phyloP scores from a whole-genome alignment of 2,329 filamentous ascomycete species.

The Chrysoporthe deuterocubensis region DNA sequence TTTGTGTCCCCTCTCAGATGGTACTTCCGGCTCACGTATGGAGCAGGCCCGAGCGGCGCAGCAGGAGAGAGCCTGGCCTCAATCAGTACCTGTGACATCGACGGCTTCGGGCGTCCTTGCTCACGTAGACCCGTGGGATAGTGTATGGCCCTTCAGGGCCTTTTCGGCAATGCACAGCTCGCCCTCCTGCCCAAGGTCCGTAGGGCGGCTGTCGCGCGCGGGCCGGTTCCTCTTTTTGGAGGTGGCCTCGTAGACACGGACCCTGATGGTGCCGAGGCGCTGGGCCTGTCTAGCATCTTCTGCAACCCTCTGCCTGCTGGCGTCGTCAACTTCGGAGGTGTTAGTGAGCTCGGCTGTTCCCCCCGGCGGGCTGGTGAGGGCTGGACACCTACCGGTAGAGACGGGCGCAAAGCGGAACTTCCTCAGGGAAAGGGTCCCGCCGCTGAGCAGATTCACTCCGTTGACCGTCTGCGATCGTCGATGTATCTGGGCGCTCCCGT shows the following conservation, averaged over 20 bases:
- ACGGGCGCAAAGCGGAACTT: background rate
- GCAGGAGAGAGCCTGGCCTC: background rate
- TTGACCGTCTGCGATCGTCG: background rate
- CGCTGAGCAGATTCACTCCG: background rate
- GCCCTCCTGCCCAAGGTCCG: background rate
- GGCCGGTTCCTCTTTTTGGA: background rate
- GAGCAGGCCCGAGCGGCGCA: background rate
- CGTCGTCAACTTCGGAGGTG: background rate
- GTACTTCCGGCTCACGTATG: background rate
- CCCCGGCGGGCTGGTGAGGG: background rate
- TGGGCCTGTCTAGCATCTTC: background rate
- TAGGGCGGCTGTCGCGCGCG: background rate
- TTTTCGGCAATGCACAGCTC: background rate
- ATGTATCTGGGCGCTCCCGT: background rate
- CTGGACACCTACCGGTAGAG: background rate
- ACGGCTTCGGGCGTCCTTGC: background rate
- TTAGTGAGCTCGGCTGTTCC: background rate
- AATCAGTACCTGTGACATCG: background rate
- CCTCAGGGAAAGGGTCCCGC: background rate
- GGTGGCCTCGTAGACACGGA: background rate
- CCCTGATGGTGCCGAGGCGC: slow-evolving; percentile 7
- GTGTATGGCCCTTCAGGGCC: background rate
- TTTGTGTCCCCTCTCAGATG: background rate
- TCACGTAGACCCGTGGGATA: background rate
- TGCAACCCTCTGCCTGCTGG: background rate